A percentile compares a stretch with the other conserved stretches of the same genome.
Evolutionary conservation across 2,329 filamentous ascomycete genomes (phyloP).

Genomic region (Drechslerella dactyloides): DNA sequence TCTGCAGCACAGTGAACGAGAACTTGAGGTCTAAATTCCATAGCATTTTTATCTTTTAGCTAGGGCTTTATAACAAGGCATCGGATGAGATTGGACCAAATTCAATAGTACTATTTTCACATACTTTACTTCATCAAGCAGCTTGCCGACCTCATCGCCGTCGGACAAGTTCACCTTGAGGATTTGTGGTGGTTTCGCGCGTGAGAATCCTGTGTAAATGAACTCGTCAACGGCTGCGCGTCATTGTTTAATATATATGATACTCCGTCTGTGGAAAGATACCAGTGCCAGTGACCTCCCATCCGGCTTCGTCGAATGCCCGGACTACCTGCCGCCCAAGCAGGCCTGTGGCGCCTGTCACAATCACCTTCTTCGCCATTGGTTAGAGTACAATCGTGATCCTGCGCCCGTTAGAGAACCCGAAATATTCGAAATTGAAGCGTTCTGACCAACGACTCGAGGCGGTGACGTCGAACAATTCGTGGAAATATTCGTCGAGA

Average conservation of each 20-base stretch:
- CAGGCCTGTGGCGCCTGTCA: slow-evolving; percentile 85
- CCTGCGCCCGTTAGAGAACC: neutral
- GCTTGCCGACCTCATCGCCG: slow-evolving; percentile 61
- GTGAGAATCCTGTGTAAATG: slow-evolving; percentile 64
- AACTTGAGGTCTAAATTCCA: slow-evolving; percentile 68
- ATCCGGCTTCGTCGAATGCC: slow-evolving; percentile 71
- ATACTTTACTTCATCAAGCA: slow-evolving; percentile 66
- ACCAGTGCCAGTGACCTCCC: slow-evolving; percentile 73
- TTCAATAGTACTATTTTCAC: slow-evolving; percentile 51
- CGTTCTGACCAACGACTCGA: neutral
- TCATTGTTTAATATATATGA: neutral
- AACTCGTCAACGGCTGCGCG: slow-evolving; percentile 43
- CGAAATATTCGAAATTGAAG: neutral
- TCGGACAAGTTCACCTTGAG: slow-evolving; percentile 66
- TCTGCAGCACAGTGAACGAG: slow-evolving; percentile 88
- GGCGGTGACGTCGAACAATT: too few species aligned
- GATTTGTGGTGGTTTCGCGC: slow-evolving; percentile 73
- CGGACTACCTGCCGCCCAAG: slow-evolving; percentile 77
- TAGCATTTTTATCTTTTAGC: neutral
- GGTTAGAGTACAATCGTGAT: neutral
- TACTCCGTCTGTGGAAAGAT: neutral
- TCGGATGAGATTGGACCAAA: neutral
- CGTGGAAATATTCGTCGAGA: too few species aligned
- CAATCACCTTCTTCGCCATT: slow-evolving; percentile 64
- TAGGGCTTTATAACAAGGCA: too few species aligned